Percentiles rank a stretch among this genome's conserved stretches.
Evolutionary conservation across 2,329 filamentous ascomycete species (phyloP).

Genomic region (Zalaria obscura): DNA sequence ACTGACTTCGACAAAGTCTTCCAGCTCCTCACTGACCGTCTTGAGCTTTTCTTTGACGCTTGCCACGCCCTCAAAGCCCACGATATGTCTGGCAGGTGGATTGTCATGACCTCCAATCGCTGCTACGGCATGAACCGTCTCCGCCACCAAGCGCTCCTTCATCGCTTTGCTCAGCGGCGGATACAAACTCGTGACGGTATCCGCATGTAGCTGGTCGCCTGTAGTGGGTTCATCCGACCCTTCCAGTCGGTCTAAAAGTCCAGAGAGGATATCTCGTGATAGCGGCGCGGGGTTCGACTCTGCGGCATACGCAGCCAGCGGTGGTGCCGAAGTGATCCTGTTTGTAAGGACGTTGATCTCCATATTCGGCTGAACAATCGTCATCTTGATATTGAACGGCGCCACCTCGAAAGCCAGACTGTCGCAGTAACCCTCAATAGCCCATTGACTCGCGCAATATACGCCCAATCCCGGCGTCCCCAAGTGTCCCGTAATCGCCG

Average conservation of each 20-base stretch:
- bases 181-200: constrained; percentile 52
- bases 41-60: constrained; percentile 93
- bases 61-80: constrained; percentile 73
- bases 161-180: constrained; percentile 55
- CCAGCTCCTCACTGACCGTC: constrained; percentile 87
- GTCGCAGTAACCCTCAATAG: constrained; percentile 89
- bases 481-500: constrained; percentile 81
- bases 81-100: constrained; percentile 84
- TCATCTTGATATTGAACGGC: constrained; percentile 93
- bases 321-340: constrained; percentile 70
- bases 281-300: constrained; percentile 63
- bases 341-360: constrained; percentile 83
- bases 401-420: constrained; percentile 86
- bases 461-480: constrained; percentile 83
- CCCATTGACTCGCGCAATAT: constrained; percentile 89
- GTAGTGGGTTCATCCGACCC: constrained; percentile 24
- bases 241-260: constrained; percentile 63
- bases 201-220: constrained; percentile 31
- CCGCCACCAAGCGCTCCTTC: constrained; percentile 61
- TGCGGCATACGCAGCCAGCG: constrained; percentile 54
- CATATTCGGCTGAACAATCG: constrained; percentile 88
- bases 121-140: constrained; percentile 81
- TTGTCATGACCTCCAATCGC: constrained; percentile 94
- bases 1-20: constrained; percentile 89
- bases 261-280: constrained; percentile 68